phyloP scores from a whole-genome alignment of 225 moss, liverwort and hornwort species.

The Climacium dendroides region DNA sequence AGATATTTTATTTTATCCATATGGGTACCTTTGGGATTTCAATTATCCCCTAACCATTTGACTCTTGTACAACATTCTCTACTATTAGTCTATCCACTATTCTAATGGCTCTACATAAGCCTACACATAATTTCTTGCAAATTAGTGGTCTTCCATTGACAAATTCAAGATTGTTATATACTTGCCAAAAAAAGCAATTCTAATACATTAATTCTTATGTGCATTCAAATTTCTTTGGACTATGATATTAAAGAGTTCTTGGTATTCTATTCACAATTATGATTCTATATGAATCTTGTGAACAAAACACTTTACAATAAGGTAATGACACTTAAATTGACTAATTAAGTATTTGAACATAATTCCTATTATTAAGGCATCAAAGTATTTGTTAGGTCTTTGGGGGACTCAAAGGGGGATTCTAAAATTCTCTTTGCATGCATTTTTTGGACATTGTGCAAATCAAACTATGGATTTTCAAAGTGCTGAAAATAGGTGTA shows the following conservation, averaged over 20 bases:
- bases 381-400: background rate
- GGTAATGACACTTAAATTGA: fast-evolving
- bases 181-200: background rate
- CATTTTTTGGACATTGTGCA: background rate
- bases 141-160: background rate
- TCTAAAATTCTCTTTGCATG: background rate
- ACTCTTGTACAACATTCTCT: background rate
- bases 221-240: background rate
- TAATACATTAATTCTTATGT: background rate
- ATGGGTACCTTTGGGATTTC: background rate
- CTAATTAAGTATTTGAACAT: background rate
- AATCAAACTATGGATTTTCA: background rate
- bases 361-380: background rate
- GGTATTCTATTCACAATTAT: fast-evolving
- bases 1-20: background rate
- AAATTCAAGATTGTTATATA: background rate
- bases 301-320: background rate
- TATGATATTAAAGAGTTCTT: background rate
- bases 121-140: background rate
- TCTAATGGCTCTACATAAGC: background rate
- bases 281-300: background rate
- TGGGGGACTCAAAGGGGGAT: no score
- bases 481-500: background rate
- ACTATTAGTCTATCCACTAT: background rate
- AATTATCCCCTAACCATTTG: background rate